Conservation (phyloP, 768 basidiomycete genomes). For the Tulasnella sp. region DNA sequence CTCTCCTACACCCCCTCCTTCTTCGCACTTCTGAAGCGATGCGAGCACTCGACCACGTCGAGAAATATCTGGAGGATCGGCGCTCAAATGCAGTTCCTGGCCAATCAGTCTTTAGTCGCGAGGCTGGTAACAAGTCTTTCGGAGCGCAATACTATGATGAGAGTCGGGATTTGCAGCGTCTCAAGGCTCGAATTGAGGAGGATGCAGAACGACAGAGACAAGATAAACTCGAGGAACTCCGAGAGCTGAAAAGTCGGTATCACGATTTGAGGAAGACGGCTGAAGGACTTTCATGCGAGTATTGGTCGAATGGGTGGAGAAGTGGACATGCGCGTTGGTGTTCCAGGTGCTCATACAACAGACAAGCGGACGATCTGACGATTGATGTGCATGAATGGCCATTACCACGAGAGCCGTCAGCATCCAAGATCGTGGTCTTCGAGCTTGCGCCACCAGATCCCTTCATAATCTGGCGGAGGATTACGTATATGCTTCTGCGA, state of each 20-base stretch:
- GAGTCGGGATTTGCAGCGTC: conserved; percentile 19
- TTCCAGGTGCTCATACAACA: conserved; percentile 23
- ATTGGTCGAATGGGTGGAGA: too few species aligned
- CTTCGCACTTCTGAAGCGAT: conserved; percentile 26
- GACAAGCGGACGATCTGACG: conserved; percentile 16
- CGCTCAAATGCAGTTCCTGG: not conserved
- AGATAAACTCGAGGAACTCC: not conserved
- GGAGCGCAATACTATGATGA: conserved; percentile 27
- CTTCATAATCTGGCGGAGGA: conserved; percentile 6
- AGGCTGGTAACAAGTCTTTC: conserved; percentile 22
- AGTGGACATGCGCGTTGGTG: conserved; percentile 19
- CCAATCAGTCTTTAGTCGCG: conserved; percentile 28
- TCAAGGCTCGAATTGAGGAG: conserved; percentile 24
- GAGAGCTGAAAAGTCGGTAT: too few species aligned
- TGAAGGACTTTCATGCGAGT: not conserved
- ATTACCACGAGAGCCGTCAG: conserved; percentile 24
- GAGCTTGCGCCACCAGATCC: not conserved
- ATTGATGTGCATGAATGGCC: conserved; percentile 38
- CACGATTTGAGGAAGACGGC: not conserved
- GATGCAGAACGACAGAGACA: conserved; percentile 4
- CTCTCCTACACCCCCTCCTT: conserved; percentile 32
- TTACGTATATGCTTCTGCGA: not conserved
- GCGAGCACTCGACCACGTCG: conserved; percentile 22
- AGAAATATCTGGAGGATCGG: conserved; percentile 26
- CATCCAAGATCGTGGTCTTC: conserved; percentile 19